Base-by-base conservation (phyloP, 78 protist species). In the Bigelowiella natans region DNA sequence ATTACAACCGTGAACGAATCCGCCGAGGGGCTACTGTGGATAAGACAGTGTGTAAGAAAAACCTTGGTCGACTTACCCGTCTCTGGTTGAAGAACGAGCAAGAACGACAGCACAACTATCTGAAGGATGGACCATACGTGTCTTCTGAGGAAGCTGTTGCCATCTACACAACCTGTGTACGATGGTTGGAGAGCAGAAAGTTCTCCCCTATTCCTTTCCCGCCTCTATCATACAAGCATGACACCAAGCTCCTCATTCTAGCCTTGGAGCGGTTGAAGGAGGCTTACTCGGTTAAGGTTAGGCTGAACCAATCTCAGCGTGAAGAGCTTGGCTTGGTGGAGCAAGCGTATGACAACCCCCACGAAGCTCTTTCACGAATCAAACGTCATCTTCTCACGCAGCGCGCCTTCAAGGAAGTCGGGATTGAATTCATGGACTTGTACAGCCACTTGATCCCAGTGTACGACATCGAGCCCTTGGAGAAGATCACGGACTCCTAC, bases 401-500 rank as follows among this genome's bases (percentile, higher is more conserved):
- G 95, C 95, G 99, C 31, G 83, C 97, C 30, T 99, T 99, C 95
- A 98, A 98, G 93, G 99, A 98, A 88, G 98, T 96, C 30, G 93
- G 91, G 28, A 93, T 99, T 34, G 99, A 98, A 93, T 97, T 98
- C 89, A 94, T 98, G 97, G 99, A 99, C 92, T 82, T 95, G 87
- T 98, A 96, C 93, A 90, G 96, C 31, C 98, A 98, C 85, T 88
- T 98, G 36, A 89, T 96, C 39, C 99, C 99, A 26, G 96, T 96
- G 39, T 96, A 97, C 94, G 99, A 97, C 40, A 94, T 99, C 73
- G 99, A 99, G 82, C 99, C 99, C 7, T 93, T 98, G 34, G 99
- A 99, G 94, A 99, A 99, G 98, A 98, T 99, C 93, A 98, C 99
- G n/a, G 99, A 99, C 93, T 98, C 99, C 31, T 99, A 98, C 93